A percentile compares a stretch with the other conserved stretches of the same genome.
phyloP scores from a whole-genome alignment of 1,284 basidiomycete species.

The Cerrena zonata region DNA sequence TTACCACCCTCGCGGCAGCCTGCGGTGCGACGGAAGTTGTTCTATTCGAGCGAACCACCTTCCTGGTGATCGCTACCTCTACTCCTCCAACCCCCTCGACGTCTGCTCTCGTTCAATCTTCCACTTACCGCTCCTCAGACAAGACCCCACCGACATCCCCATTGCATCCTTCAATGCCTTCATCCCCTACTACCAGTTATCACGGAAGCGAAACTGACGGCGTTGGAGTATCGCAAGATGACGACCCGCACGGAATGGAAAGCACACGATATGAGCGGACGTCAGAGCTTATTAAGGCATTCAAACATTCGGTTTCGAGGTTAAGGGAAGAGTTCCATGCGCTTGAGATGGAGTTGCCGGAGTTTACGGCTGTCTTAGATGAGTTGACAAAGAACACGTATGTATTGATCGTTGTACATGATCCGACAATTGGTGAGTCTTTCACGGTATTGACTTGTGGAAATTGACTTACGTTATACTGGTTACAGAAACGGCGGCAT shows the following conservation, averaged over 20 bases:
- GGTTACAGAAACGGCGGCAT: conserved; percentile 68
- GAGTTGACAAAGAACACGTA: conserved; percentile 93
- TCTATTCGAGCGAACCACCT: conserved; percentile 94
- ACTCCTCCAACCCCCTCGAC: conserved; percentile 7
- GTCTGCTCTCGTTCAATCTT: not conserved
- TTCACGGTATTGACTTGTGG: not conserved
- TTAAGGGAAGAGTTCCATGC: conserved; percentile 77
- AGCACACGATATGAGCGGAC: conserved; percentile 91
- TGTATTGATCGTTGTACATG: conserved; percentile 82
- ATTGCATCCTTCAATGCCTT: conserved; percentile 11
- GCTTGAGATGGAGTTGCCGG: conserved; percentile 74
- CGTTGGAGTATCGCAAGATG: not conserved
- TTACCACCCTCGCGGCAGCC: conserved; percentile 78
- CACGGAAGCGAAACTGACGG: not conserved
- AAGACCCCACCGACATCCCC: conserved; percentile 1
- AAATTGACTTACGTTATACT: not conserved
- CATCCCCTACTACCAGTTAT: conserved; percentile 15
- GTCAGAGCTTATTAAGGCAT: conserved; percentile 90
- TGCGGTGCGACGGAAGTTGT: conserved; percentile 91
- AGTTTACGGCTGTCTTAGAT: conserved; percentile 90
- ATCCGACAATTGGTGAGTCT: conserved; percentile 75
- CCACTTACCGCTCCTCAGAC: not conserved
- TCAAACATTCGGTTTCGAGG: conserved; percentile 85
- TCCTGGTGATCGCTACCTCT: conserved; percentile 88
- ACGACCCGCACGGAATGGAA: conserved; percentile 51